Conservation (phyloP, 495 filamentous ascomycete genomes). For the Hyaloscypha variabilis region DNA sequence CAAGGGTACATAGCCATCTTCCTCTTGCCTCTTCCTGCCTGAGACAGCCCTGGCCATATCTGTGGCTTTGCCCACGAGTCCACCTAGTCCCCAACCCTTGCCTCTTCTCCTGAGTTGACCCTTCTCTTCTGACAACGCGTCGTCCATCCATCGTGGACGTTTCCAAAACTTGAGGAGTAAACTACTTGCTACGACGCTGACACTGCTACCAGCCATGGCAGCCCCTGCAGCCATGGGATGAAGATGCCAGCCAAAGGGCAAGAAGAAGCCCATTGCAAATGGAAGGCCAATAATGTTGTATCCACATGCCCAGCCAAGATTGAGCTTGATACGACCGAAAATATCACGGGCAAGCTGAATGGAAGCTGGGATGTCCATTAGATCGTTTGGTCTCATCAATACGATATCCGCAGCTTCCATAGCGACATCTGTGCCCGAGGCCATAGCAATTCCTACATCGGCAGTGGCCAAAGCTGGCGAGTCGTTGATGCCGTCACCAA, state of each 20-base stretch:
- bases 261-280: constrained; percentile 94
- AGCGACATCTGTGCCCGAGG: constrained; percentile 92
- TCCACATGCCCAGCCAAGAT: constrained; percentile 85
- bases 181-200: constrained; percentile 86
- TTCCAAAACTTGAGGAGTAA: constrained; percentile 86
- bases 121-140: constrained; percentile 62
- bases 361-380: constrained; percentile 87
- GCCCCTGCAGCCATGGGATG: constrained; percentile 94
- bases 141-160: constrained; percentile 87
- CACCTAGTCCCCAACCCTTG: constrained; percentile 48
- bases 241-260: constrained; percentile 84
- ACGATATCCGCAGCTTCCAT: constrained; percentile 98
- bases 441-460: constrained; percentile 88
- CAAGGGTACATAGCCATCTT: constrained; percentile 62
- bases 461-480: constrained; percentile 94
- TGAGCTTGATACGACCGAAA: constrained; percentile 91
- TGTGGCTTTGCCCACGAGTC: constrained; percentile 40
- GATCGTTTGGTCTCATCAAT: constrained; percentile 88
- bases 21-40: constrained; percentile 42
- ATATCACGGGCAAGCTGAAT: constrained; percentile 82
- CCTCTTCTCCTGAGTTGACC: constrained; percentile 43
- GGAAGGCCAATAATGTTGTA: constrained; percentile 94
- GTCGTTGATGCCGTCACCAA: constrained; percentile 98
- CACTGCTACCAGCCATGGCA: constrained; percentile 90
- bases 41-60: constrained; percentile 39